Conservation (phyloP, 306 rosid genomes). For the Acacia crassicarpa region DNA sequence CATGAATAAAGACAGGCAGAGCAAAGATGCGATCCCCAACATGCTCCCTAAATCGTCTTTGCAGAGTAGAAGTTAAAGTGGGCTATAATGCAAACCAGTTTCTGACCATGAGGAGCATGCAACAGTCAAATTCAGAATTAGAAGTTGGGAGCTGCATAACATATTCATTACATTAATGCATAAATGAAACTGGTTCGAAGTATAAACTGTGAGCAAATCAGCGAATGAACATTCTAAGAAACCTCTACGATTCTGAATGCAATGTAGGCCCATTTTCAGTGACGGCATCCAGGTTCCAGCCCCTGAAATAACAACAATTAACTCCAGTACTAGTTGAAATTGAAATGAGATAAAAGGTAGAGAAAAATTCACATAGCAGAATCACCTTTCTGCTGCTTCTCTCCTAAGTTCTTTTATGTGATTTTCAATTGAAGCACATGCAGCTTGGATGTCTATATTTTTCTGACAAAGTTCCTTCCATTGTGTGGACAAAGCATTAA, state of each 20-base stretch:
- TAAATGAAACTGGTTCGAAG: slow-evolving; percentile 14
- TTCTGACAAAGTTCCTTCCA: slow-evolving; percentile 91
- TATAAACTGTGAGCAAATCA: neutral
- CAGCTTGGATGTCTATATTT: slow-evolving; percentile 76
- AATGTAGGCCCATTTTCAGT: slow-evolving; percentile 49
- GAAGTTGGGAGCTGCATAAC: slow-evolving; percentile 5
- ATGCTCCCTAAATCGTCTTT: neutral
- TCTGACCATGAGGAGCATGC: neutral
- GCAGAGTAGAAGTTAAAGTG: neutral
- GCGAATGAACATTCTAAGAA: neutral
- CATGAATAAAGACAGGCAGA: neutral
- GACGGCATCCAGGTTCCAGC: slow-evolving; percentile 70
- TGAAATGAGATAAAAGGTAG: neutral
- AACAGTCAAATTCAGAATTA: neutral
- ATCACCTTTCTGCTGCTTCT: slow-evolving; percentile 75
- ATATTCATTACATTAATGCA: neutral
- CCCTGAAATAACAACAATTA: slow-evolving; percentile 44
- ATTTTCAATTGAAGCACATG: slow-evolving; percentile 64
- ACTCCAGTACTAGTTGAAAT: slow-evolving; percentile 23
- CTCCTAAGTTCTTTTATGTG: slow-evolving; percentile 55
- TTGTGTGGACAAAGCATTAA: slow-evolving; percentile 81
- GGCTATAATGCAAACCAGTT: neutral
- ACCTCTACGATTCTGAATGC: slow-evolving; percentile 48
- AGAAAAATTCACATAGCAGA: neutral
- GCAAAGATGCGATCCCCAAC: neutral